These are phyloP conservation scores for Elsinoe batatas DNA, from an alignment of 2,329 filamentous ascomycete species.

Conservation along the genomic window DNA sequence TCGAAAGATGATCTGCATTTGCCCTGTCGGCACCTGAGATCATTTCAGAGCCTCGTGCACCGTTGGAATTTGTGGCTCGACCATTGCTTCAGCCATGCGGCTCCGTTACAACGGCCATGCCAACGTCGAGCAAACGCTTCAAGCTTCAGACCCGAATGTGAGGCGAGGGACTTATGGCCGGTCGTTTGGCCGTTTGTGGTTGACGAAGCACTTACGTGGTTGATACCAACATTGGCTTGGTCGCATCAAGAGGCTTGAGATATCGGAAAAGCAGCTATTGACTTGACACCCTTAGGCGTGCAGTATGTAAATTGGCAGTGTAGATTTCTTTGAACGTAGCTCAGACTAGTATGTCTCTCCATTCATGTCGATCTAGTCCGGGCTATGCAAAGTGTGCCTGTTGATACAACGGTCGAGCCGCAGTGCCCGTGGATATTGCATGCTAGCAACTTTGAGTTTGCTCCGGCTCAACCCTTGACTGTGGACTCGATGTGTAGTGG, in stretches of 20 bases:
- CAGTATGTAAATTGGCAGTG: neutral
- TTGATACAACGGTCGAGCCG: neutral
- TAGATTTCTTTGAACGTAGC: neutral
- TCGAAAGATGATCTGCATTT: slow-evolving; percentile 2
- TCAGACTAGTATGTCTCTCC: neutral
- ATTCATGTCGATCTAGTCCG: neutral
- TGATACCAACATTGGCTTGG: slow-evolving; percentile 8
- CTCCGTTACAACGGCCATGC: neutral
- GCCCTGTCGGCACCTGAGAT: neutral
- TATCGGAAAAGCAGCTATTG: neutral
- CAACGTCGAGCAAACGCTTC: neutral
- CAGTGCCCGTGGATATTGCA: neutral
- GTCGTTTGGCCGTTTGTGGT: neutral
- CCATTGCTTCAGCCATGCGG: slow-evolving; percentile 1
- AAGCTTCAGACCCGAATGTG: neutral
- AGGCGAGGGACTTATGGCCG: neutral
- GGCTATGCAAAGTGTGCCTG: neutral
- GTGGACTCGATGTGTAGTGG: neutral
- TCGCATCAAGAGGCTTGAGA: too few species aligned
- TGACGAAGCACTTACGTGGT: slow-evolving; percentile 1
- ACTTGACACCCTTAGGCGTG: neutral
- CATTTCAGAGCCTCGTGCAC: neutral
- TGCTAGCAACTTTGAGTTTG: slow-evolving; percentile 1
- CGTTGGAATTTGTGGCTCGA: slow-evolving; percentile 1
- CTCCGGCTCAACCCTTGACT: neutral